Conservation (phyloP, 2,329 filamentous ascomycete genomes). For the Fusarium newnesense region DNA sequence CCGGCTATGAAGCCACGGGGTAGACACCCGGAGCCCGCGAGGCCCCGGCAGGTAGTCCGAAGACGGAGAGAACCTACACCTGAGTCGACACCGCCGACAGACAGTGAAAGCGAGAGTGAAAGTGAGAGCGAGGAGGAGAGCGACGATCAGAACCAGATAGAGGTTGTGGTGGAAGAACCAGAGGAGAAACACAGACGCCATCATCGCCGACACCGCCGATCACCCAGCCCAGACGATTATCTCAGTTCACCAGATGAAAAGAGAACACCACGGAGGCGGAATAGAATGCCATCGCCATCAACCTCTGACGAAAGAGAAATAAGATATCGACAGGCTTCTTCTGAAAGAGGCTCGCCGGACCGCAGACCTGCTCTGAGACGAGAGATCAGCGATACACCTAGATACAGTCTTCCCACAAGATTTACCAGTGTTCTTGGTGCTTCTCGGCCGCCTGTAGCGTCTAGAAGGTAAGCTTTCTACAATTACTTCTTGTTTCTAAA, state of each 20-base stretch:
- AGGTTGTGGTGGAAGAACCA: conserved; percentile 44
- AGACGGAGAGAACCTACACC: conserved; percentile 34
- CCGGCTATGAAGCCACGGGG: conserved; percentile 34
- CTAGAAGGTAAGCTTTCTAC: conserved; percentile 43
- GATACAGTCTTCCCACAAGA: conserved; percentile 40
- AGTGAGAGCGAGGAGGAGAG: conserved; percentile 28
- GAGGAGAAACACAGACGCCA: conserved; percentile 39
- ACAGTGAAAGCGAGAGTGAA: conserved; percentile 22
- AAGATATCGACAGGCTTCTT: conserved; percentile 39
- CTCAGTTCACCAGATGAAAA: conserved; percentile 42
- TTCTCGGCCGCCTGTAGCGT: conserved; percentile 49
- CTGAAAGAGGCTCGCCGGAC: conserved; percentile 45
- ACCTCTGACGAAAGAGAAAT: conserved; percentile 42
- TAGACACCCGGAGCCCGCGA: conserved; percentile 29
- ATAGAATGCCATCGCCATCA: conserved; percentile 36
- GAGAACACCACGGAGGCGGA: conserved; percentile 35
- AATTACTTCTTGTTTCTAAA: neutral
- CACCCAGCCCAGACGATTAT: conserved; percentile 44
- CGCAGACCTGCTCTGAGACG: conserved; percentile 44
- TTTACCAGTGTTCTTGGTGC: conserved; percentile 47
- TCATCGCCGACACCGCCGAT: conserved; percentile 21
- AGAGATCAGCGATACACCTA: conserved; percentile 46
- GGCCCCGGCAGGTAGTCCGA: conserved; percentile 27
- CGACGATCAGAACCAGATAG: conserved; percentile 34
- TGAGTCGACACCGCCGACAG: conserved; percentile 32